Base-by-base conservation (phyloP, 306 rosid genomes). In the Prinsepia uniflora region DNA sequence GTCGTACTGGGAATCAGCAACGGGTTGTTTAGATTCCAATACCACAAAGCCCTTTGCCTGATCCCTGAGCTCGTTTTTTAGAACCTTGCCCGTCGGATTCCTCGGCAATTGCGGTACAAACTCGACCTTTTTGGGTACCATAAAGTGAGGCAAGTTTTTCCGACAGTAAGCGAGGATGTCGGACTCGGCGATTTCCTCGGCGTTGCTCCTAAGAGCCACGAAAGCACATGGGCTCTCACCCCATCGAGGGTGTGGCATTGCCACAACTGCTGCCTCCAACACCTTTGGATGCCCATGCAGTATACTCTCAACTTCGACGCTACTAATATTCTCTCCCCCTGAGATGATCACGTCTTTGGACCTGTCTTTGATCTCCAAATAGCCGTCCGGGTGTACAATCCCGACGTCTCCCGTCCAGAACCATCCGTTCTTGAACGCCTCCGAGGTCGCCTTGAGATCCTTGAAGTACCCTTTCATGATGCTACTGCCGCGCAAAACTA, bases 221-320 rank as follows among this genome's bases (percentile, higher is more conserved):
- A 90, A 94, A 24, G 96, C 98, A 52, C 98, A 94, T 4, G 98
- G 98, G 41, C 85, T 94, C 72, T 94, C 98, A 0, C 97, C 97
- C 98, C 98, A 94, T 13, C 76, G 85, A 0, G 85, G 83, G 18
- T 94, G 96, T 0, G 97, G 96, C 96, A 90, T 87, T 52, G 98
- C 98, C 36, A 94, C 98, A n/a, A 87, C 97, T 0, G 97, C 96
- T 0, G 90, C 98, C 69, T 94, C 98, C 52, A 79, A 22, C 40
- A 94, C 86, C 57, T 43, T 68, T 0, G 97, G 97, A 49, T 93
- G 97, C 7, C 71, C 69, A 44, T 93, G 91, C 17, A 94, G 73
- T 19, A 89, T 67, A 1, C 46, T 75, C 68, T 94, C 97, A 8
- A 94, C 76, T 65, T 94, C 97, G 1, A 94, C 95, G 40, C 97